Percentiles rank a stretch among this genome's conserved stretches.
Evolutionary conservation across 169 alveolate species (phyloP).

Genomic region (Cryptosporidium muris): DNA sequence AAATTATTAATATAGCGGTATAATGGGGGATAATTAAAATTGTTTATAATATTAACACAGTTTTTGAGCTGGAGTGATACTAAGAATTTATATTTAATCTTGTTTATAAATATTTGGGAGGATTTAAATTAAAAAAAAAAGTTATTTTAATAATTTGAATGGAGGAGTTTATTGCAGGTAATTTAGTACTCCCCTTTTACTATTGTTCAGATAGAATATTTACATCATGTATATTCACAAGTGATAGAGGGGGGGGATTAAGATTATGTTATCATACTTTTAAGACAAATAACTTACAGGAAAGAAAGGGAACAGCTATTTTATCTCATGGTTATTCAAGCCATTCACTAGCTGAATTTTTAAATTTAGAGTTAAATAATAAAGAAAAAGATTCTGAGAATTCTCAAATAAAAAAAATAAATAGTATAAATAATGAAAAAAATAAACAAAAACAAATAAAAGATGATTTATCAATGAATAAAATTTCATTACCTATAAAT

Average conservation of each 20-base stretch:
- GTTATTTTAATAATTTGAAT: background rate
- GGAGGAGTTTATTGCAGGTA: slow-evolving; percentile 34
- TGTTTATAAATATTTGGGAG: no score
- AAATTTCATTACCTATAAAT: no score
- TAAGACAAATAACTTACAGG: background rate
- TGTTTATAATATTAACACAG: no score
- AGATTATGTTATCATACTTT: slow-evolving; percentile 27
- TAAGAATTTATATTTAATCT: no score
- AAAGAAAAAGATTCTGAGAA: background rate
- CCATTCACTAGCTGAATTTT: slow-evolving; percentile 42
- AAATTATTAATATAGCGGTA: no score
- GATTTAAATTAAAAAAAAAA: background rate
- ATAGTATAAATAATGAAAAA: background rate
- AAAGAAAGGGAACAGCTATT: slow-evolving; percentile 53
- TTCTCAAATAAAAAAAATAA: background rate
- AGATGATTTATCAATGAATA: background rate
- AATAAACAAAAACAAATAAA: background rate
- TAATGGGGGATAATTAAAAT: no score
- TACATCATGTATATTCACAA: slow-evolving; percentile 19
- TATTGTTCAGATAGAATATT: slow-evolving; percentile 43
- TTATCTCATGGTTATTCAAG: slow-evolving; percentile 62
- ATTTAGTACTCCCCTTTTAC: slow-evolving; percentile 20
- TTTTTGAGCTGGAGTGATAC: no score
- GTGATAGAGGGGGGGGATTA: slow-evolving; percentile 20
- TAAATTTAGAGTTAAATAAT: slow-evolving; percentile 34